These are phyloP conservation scores for Thecamonas trahens DNA, from an alignment of 78 protist genomes.

Conservation along the genomic window DNA sequence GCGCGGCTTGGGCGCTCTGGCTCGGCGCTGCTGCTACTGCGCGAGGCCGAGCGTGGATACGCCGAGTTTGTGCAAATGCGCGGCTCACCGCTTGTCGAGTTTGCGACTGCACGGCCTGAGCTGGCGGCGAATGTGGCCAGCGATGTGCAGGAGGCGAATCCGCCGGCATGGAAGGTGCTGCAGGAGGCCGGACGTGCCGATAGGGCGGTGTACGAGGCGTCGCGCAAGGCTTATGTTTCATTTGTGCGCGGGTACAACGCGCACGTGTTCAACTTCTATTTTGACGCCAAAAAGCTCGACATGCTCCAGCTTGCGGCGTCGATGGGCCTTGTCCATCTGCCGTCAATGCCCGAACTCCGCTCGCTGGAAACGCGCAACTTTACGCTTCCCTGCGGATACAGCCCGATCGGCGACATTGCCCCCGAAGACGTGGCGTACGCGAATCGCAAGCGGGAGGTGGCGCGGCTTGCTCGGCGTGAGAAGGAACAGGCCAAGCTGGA, in stretches of 20 bases:
- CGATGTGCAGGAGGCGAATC: no score
- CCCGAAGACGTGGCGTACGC: constrained; percentile 2
- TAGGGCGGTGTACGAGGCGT: no score
- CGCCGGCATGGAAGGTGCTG: constrained; percentile 23
- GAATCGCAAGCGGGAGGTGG: constrained; percentile 1
- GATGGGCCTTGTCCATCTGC: constrained; percentile 31
- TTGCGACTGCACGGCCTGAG: constrained; percentile 1
- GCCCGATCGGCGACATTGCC: neutral
- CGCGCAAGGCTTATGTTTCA: constrained; percentile 45
- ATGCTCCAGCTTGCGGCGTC: constrained; percentile 36
- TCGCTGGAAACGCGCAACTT: neutral
- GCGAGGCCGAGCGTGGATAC: constrained; percentile 54
- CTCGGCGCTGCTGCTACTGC: constrained; percentile 44
- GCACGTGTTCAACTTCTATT: constrained; percentile 61
- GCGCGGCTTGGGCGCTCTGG: constrained; percentile 80
- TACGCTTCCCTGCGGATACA: neutral
- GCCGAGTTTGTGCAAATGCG: constrained; percentile 11
- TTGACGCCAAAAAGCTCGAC: constrained; percentile 39
- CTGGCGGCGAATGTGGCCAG: neutral
- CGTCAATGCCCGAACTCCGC: constrained; percentile 47
- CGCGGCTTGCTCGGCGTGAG: no score
- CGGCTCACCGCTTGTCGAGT: neutral
- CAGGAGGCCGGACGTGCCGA: constrained; percentile 20
- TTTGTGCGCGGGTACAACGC: constrained; percentile 71
- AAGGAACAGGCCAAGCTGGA: no score